Evolutionary conservation across 352 stramenopile species (phyloP).

Genomic region (Pythium myriotylum): DNA sequence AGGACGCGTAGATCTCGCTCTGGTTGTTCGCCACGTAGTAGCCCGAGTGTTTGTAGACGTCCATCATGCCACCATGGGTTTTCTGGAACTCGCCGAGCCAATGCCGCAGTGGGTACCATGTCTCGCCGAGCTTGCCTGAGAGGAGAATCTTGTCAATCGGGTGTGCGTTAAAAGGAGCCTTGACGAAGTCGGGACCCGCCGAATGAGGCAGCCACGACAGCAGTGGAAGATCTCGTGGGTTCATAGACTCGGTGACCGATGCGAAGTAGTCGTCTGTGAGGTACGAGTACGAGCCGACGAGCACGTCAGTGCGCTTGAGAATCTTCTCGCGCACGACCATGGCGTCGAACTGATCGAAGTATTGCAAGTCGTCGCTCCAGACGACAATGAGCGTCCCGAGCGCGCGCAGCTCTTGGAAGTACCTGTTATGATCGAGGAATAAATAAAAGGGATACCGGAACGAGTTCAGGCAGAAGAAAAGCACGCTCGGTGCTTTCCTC

Average conservation of each 20-base stretch:
- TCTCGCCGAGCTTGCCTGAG: constrained; percentile 49
- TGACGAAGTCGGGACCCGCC: constrained; percentile 62
- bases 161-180: constrained; percentile 60
- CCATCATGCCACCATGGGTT: constrained; percentile 49
- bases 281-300: constrained; percentile 79
- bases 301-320: constrained; percentile 63
- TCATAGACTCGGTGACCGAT: constrained; percentile 45
- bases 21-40: constrained; percentile 68
- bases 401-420: constrained; percentile 69
- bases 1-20: constrained; percentile 64
- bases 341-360: constrained; percentile 80
- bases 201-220: constrained; percentile 74
- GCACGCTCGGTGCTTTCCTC: constrained; percentile 60
- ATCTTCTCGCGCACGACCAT: constrained; percentile 61
- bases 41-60: constrained; percentile 62
- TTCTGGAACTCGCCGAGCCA: constrained; percentile 65
- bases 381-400: constrained; percentile 72
- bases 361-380: constrained; percentile 82
- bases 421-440: constrained; percentile 58
- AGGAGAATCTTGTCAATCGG: constrained; percentile 81
- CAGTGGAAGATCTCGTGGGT: constrained; percentile 61
- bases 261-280: constrained; percentile 80
- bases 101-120: constrained; percentile 68
- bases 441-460: constrained; percentile 67
- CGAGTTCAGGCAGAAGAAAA: constrained; percentile 83